Conservation (phyloP, 768 basidiomycete genomes). For the Mycena haematopus region DNA sequence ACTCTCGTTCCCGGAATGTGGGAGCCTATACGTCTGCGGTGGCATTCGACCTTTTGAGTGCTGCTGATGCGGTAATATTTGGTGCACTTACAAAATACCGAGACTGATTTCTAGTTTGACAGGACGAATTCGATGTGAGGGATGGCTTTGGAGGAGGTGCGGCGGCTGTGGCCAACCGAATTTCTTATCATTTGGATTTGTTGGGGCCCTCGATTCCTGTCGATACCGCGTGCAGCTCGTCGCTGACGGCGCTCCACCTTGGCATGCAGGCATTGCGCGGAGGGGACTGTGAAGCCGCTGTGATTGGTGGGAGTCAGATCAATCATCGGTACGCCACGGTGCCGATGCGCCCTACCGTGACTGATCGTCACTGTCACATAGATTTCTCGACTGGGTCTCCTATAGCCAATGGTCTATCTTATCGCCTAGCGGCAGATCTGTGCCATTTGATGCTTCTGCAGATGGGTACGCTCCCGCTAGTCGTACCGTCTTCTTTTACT, state of each 20-base stretch:
- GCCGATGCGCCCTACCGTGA: background rate
- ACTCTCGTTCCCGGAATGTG: slow-evolving; percentile 49
- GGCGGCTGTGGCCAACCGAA: slow-evolving; percentile 46
- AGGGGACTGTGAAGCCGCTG: slow-evolving; percentile 55
- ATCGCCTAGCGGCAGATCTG: slow-evolving; percentile 48
- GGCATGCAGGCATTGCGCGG: slow-evolving; percentile 49
- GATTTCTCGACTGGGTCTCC: slow-evolving; percentile 42
- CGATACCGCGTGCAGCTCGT: slow-evolving; percentile 59
- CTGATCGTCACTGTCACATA: background rate
- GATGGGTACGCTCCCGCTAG: slow-evolving; percentile 43
- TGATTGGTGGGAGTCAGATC: slow-evolving; percentile 53
- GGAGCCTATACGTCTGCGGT: slow-evolving; percentile 49
- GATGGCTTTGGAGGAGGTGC: slow-evolving; percentile 26
- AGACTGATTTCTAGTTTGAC: background rate
- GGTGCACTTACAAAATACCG: background rate
- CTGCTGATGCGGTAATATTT: slow-evolving; percentile 37
- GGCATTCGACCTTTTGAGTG: slow-evolving; percentile 20
- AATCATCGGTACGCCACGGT: slow-evolving; percentile 40
- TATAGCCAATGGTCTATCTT: slow-evolving; percentile 48
- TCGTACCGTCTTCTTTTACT: background rate
- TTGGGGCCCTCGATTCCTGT: slow-evolving; percentile 55
- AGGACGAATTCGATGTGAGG: slow-evolving; percentile 43
- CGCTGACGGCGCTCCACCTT: slow-evolving; percentile 53
- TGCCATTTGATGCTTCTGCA: slow-evolving; percentile 50
- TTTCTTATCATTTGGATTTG: slow-evolving; percentile 49